A percentile compares a stretch with the other conserved stretches of the same genome.
Conservation (phyloP, 352 stramenopile species). For the Discostella stelligera region DNA sequence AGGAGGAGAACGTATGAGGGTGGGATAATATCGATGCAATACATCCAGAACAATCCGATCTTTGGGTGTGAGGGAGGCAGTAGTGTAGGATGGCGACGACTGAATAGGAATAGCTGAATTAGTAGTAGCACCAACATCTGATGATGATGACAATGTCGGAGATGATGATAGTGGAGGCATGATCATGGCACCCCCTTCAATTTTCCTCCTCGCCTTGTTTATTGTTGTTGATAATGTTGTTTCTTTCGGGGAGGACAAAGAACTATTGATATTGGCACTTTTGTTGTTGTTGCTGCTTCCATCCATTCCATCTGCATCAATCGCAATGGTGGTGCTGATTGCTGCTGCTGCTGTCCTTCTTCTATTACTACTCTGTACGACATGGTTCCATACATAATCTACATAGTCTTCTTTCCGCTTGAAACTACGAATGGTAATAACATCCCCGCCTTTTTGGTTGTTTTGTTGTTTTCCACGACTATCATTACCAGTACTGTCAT, state of each 20-base stretch:
- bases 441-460: not conserved
- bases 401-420: conserved; percentile 1
- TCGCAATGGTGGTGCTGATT: not conserved
- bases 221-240: not conserved
- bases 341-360: not conserved
- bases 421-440: conserved; percentile 27
- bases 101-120: no score
- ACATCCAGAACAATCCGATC: conserved; percentile 45
- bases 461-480: not conserved
- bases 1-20: conserved; percentile 5
- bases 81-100: not conserved
- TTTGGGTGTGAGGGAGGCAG: conserved; percentile 24
- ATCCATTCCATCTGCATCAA: not conserved
- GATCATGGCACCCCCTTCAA: no score
- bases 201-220: not conserved
- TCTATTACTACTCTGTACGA: not conserved
- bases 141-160: no score
- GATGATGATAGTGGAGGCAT: no score
- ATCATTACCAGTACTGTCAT: no score
- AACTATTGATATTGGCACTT: not conserved
- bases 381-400: not conserved
- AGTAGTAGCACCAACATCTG: no score
- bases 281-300: not conserved
- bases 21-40: conserved; percentile 37
- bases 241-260: no score